Evolutionary conservation across 2,329 filamentous ascomycete genomes (phyloP).

Genomic region (Neoascochyta sp.): DNA sequence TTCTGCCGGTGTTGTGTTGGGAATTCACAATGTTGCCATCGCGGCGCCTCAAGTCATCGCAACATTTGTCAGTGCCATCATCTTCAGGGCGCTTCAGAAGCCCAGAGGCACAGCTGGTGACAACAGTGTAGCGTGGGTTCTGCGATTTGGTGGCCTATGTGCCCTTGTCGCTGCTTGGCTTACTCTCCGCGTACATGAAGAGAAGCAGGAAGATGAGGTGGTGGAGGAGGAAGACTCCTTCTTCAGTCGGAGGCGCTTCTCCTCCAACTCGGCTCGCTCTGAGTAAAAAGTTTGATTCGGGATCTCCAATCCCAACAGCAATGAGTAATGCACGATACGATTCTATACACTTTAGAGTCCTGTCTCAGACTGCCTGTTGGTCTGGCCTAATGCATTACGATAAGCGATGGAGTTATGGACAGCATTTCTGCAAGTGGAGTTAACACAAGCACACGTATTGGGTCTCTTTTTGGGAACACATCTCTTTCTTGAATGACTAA

Average conservation of each 20-base stretch:
- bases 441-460: too few relatives aligned
- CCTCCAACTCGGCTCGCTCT: constrained; percentile 5
- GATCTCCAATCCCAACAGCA: neutral
- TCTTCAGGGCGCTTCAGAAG: constrained; percentile 85
- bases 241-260: constrained; percentile 21
- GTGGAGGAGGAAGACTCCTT: constrained; percentile 16
- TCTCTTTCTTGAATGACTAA: too few relatives aligned
- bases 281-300: neutral
- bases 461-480: too few relatives aligned
- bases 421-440: too few relatives aligned
- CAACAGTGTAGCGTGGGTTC: constrained; percentile 79
- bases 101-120: constrained; percentile 80
- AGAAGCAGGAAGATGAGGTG: constrained; percentile 36
- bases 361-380: neutral
- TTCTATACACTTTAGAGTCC: neutral
- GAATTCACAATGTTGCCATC: constrained; percentile 93
- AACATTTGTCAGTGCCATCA: constrained; percentile 75
- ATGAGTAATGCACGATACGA: neutral
- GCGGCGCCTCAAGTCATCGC: constrained; percentile 88
- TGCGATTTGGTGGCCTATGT: constrained; percentile 77
- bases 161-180: constrained; percentile 74
- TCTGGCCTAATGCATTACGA: constrained; percentile 5
- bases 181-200: constrained; percentile 64
- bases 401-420: constrained; percentile 7
- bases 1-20: constrained; percentile 84